Evolutionary conservation across 179 eudicot genomes (phyloP).

Genomic region (Vitellaria paradoxa): DNA sequence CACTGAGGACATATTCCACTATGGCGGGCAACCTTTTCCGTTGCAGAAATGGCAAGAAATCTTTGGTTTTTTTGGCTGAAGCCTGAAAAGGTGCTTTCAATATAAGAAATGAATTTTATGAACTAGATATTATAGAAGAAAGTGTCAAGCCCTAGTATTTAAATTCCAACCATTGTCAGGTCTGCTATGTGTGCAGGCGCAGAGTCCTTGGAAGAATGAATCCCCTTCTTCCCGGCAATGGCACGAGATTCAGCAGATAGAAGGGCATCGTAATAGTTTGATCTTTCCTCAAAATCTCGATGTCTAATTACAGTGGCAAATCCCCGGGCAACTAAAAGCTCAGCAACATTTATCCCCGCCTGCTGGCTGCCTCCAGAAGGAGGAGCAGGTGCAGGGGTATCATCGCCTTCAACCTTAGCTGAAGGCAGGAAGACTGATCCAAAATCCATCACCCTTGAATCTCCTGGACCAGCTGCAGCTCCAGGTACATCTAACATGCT

Average conservation of each 20-base stretch:
- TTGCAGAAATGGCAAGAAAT: slow-evolving; percentile 81
- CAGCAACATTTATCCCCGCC: slow-evolving; percentile 72
- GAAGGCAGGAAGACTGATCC: slow-evolving; percentile 83
- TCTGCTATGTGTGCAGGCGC: slow-evolving; percentile 74
- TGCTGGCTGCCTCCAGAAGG: slow-evolving; percentile 49
- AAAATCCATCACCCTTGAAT: slow-evolving; percentile 78
- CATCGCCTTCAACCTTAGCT: slow-evolving; percentile 58
- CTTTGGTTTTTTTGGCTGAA: slow-evolving; percentile 79
- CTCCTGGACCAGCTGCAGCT: slow-evolving; percentile 44
- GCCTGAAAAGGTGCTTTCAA: slow-evolving; percentile 38
- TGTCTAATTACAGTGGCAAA: slow-evolving; percentile 70
- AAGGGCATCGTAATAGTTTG: slow-evolving; percentile 84
- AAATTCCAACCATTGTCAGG: slow-evolving; percentile 63
- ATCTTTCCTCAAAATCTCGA: slow-evolving; percentile 90
- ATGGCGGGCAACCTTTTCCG: slow-evolving; percentile 72
- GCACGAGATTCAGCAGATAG: slow-evolving; percentile 91
- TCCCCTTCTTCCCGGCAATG: slow-evolving; percentile 61
- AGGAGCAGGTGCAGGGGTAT: slow-evolving; percentile 36
- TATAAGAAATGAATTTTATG: not conserved
- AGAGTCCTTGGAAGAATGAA: slow-evolving; percentile 65
- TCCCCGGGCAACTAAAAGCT: slow-evolving; percentile 82
- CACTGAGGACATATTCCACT: slow-evolving; percentile 94
- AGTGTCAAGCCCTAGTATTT: not conserved
- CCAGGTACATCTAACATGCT: slow-evolving; percentile 43
- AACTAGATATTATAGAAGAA: slow-evolving; percentile 5